Conservation (phyloP, 208 protist species). For the Trypanosoma congolense region DNA sequence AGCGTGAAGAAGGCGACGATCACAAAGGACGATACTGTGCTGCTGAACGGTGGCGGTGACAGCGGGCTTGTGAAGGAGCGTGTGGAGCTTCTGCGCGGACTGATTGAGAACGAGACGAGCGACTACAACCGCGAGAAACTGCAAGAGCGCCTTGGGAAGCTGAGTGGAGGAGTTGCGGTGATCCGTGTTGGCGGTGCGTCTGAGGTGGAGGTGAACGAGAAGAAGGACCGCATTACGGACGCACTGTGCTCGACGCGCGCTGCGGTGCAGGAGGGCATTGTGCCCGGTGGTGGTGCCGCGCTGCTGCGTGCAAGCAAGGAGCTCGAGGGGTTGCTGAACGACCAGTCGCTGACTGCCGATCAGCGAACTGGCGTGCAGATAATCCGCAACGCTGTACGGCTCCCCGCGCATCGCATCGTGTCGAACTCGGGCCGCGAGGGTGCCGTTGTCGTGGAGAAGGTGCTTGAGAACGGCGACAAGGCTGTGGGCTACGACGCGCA, state of each 20-base stretch:
- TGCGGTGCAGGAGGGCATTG: conserved; percentile 99
- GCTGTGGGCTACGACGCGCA: conserved; percentile 93
- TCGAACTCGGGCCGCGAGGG: conserved; percentile 98
- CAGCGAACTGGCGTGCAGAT: conserved; percentile 96
- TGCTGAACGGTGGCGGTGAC: conserved; percentile 95
- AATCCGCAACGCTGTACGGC: conserved; percentile 89
- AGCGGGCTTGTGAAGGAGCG: conserved; percentile 89
- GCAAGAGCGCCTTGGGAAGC: conserved; percentile 97
- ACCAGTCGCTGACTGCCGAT: conserved; percentile 76
- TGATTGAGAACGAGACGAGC: conserved; percentile 80
- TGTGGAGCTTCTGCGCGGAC: conserved; percentile 87
- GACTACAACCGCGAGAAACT: conserved; percentile 98
- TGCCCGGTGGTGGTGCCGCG: conserved; percentile 96
- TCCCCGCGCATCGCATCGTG: conserved; percentile 93
- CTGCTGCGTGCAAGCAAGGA: conserved; percentile 90
- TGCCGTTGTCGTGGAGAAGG: conserved; percentile 95
- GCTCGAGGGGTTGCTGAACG: conserved; percentile 81
- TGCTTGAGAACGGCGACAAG: conserved; percentile 83
- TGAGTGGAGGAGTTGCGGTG: conserved; percentile 95
- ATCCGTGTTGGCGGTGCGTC: conserved; percentile 96
- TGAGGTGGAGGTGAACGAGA: conserved; percentile 99
- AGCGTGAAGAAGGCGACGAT: conserved; percentile 85
- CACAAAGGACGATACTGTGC: conserved; percentile 96
- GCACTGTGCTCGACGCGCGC: conserved; percentile 98
- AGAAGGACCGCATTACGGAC: conserved; percentile 98